Percentiles rank a stretch among this genome's conserved stretches.
These are phyloP conservation scores for Suhomyces coccinellae DNA, from an alignment of 1,139 yeast genomes.

Conservation along the genomic window DNA sequence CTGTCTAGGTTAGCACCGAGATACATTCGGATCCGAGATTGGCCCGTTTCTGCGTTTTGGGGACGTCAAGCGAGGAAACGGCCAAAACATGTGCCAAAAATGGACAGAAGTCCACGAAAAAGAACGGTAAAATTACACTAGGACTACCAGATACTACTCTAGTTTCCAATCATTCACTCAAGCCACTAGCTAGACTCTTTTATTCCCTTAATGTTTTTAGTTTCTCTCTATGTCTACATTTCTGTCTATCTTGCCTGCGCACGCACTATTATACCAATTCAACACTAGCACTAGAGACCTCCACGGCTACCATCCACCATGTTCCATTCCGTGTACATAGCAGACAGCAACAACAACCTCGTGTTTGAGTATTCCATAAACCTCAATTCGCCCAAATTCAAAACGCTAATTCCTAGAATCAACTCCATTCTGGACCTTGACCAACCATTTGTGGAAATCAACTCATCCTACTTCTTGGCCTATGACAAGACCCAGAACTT, in stretches of 20 bases:
- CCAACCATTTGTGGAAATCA: slow-evolving; percentile 28
- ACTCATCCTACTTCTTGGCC: slow-evolving; percentile 30
- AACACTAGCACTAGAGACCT: not conserved
- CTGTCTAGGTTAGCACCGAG: too few species aligned
- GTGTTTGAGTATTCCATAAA: slow-evolving; percentile 59
- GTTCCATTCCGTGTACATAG: slow-evolving; percentile 61
- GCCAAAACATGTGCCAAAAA: too few species aligned
- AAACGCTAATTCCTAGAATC: slow-evolving; percentile 27
- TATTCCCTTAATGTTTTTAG: too few species aligned
- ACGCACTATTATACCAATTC: not conserved
- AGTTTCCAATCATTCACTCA: too few species aligned
- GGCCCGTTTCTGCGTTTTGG: too few species aligned
- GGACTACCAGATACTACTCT: too few species aligned
- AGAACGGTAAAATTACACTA: too few species aligned
- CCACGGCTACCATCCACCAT: slow-evolving; percentile 3
- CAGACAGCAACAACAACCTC: slow-evolving; percentile 54
- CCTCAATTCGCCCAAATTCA: slow-evolving; percentile 52
- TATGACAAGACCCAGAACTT: slow-evolving; percentile 26
- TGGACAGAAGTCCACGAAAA: too few species aligned
- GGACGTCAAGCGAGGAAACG: too few species aligned
- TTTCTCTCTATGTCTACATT: not conserved
- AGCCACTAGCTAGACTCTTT: too few species aligned
- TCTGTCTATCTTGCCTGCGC: not conserved
- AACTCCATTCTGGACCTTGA: slow-evolving; percentile 8
- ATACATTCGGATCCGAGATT: too few species aligned